A percentile compares a stretch with the other conserved stretches of the same genome.
Conservation (phyloP, 2,329 filamentous ascomycete genomes). For the Blumeria hordei region DNA sequence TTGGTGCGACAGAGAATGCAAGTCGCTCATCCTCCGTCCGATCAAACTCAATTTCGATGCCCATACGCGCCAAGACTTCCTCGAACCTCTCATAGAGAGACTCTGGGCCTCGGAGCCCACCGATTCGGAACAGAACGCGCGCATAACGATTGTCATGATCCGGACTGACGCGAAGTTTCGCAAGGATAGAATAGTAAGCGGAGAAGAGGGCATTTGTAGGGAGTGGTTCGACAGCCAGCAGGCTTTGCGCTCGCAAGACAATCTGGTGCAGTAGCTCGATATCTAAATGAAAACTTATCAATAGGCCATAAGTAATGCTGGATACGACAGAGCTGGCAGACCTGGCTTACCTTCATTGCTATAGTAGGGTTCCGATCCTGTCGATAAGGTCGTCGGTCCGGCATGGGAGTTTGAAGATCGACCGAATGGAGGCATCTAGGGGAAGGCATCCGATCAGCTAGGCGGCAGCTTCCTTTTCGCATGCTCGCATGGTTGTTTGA, state of each 20-base stretch:
- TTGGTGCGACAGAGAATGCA: neutral
- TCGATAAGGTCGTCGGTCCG: conserved; percentile 5
- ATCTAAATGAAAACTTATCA: conserved; percentile 24
- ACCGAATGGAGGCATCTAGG: conserved; percentile 12
- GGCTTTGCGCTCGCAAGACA: conserved; percentile 43
- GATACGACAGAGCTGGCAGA: too few relatives aligned
- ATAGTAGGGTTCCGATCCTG: conserved; percentile 22
- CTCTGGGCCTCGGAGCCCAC: conserved; percentile 31
- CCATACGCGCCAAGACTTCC: conserved; percentile 39
- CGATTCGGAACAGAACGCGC: conserved; percentile 57
- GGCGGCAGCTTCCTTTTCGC: conserved; percentile 4
- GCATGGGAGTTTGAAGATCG: conserved; percentile 9
- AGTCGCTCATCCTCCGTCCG: conserved; percentile 13
- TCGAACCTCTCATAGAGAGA: conserved; percentile 47
- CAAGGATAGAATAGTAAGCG: conserved; percentile 58
- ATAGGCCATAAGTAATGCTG: too few relatives aligned
- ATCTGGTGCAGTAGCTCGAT: conserved; percentile 58
- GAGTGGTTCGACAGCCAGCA: conserved; percentile 30
- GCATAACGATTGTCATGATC: conserved; percentile 54
- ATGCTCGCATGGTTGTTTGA: conserved; percentile 2
- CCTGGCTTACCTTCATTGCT: conserved; percentile 30
- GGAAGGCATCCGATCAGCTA: conserved; percentile 11
- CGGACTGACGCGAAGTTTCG: conserved; percentile 41
- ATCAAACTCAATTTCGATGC: conserved; percentile 43
- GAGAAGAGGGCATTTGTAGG: conserved; percentile 58